Conservation (phyloP, 495 filamentous ascomycete species). For the Cercophora sp. region DNA sequence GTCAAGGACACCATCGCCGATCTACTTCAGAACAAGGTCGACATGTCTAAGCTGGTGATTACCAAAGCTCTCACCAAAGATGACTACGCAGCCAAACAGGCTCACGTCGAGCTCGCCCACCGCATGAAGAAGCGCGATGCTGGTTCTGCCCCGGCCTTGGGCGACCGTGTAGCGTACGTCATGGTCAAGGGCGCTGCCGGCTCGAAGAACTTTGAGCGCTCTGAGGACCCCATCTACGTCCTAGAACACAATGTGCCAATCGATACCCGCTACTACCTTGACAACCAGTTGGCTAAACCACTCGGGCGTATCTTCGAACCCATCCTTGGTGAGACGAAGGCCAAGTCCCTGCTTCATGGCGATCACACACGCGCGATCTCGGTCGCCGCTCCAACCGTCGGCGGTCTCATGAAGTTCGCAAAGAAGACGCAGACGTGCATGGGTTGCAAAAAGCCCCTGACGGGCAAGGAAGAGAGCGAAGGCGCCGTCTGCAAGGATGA, state of each 20-base stretch:
- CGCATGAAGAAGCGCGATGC: conserved; percentile 95
- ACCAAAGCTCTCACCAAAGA: conserved; percentile 92
- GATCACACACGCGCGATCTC: conserved; percentile 91
- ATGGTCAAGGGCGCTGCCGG: conserved; percentile 89
- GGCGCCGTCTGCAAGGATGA: conserved; percentile 89
- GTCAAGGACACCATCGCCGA: conserved; percentile 96
- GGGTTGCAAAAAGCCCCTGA: conserved; percentile 95
- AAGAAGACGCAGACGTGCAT: conserved; percentile 97
- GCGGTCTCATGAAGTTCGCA: conserved; percentile 96
- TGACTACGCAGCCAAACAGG: conserved; percentile 81
- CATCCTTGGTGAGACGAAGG: conserved; percentile 88
- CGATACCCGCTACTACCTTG: conserved; percentile 98
- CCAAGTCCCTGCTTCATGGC: conserved; percentile 73
- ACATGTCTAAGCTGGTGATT: conserved; percentile 99
- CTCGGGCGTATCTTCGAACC: conserved; percentile 95
- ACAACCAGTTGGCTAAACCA: conserved; percentile 95
- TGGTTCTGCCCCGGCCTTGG: conserved; percentile 88
- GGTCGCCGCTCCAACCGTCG: conserved; percentile 81
- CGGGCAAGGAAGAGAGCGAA: conserved; percentile 67
- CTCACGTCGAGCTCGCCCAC: conserved; percentile 88
- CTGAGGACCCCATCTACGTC: conserved; percentile 94
- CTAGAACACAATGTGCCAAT: conserved; percentile 97
- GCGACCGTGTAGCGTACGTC: conserved; percentile 96
- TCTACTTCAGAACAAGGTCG: conserved; percentile 92
- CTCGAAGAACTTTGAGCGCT: conserved; percentile 90